phyloP scores from a whole-genome alignment of 2,329 filamentous ascomycete species.

The Ceratocystis eucalypticola region DNA sequence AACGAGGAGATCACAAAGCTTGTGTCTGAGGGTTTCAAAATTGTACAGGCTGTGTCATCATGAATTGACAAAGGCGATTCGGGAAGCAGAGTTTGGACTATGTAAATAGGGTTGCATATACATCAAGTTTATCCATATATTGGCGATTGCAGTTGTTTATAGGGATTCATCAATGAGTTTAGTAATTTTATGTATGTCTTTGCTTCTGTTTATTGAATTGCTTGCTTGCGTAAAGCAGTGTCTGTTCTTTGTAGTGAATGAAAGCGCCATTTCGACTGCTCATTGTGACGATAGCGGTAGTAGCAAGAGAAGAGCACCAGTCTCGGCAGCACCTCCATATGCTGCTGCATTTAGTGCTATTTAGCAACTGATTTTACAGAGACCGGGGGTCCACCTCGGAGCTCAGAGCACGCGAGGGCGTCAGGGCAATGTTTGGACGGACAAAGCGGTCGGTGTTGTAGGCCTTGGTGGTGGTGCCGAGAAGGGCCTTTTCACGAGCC shows the following conservation, averaged over 20 bases:
- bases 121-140: background rate
- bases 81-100: no score
- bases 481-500: conserved; percentile 76
- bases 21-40: conserved; percentile 60
- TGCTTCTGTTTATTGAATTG: conserved; percentile 8
- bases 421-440: conserved; percentile 14
- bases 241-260: conserved; percentile 3
- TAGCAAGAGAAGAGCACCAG: background rate
- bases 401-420: conserved; percentile 7
- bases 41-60: conserved; percentile 44
- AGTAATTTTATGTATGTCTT: background rate
- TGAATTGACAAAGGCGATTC: conserved; percentile 22
- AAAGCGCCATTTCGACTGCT: background rate
- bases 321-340: background rate
- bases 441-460: conserved; percentile 81
- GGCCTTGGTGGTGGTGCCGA: conserved; percentile 70
- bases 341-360: background rate
- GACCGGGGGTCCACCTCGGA: background rate
- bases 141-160: background rate
- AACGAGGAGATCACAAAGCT: conserved; percentile 76
- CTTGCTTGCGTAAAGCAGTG: background rate
- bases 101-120: background rate
- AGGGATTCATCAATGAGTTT: background rate
- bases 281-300: background rate
- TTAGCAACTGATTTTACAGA: background rate